These are phyloP conservation scores for Paraleonurus japonicus DNA, from an alignment of 257 asterid species.

Conservation along the genomic window DNA sequence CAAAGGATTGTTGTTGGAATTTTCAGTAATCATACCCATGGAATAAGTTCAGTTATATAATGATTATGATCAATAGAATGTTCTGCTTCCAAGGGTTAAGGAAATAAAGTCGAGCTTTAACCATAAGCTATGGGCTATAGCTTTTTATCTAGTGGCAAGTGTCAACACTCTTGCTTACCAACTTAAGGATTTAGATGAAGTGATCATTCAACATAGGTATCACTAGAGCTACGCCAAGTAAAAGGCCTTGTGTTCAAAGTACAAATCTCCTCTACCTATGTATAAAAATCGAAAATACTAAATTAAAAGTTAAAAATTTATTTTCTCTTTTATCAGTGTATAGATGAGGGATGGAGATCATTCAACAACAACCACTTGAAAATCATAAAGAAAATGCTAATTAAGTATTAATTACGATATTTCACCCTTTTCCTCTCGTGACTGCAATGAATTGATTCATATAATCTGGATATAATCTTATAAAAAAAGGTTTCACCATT, in stretches of 20 bases:
- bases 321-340: neutral
- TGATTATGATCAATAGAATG: neutral
- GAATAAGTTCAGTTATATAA: neutral
- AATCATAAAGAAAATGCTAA: neutral
- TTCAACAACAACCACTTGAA: neutral
- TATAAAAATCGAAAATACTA: neutral
- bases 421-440: neutral
- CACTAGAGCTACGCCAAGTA: neutral
- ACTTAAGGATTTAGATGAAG: neutral
- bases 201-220: neutral
- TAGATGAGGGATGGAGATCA: neutral
- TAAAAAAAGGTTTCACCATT: neutral
- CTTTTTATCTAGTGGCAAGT: neutral
- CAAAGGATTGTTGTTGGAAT: neutral
- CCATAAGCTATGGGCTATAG: neutral
- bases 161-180: neutral
- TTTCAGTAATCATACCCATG: neutral
- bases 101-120: neutral
- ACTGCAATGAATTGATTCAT: neutral
- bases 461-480: neutral
- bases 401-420: neutral
- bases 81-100: neutral
- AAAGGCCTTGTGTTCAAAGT: neutral
- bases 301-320: neutral
- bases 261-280: neutral